phyloP scores from a whole-genome alignment of 2,329 filamentous ascomycete species.

The Pseudogymnoascus sp. region DNA sequence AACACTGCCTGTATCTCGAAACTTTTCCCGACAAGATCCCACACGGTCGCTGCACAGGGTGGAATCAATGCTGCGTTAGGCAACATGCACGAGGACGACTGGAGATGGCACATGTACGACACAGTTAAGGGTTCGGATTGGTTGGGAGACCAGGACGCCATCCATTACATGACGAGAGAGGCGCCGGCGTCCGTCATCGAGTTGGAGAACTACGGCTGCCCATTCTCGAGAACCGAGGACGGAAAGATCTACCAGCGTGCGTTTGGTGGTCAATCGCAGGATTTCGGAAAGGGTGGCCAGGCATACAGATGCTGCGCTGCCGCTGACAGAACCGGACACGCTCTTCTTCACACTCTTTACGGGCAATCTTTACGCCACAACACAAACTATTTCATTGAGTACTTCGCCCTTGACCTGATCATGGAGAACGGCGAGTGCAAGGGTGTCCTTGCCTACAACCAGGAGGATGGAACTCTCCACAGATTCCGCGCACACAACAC shows the following conservation, averaged over 20 bases:
- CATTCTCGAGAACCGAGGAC: constrained; percentile 92
- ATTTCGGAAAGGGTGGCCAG: constrained; percentile 93
- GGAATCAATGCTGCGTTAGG: constrained; percentile 83
- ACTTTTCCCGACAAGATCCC: constrained; percentile 76
- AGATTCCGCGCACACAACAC: constrained; percentile 96
- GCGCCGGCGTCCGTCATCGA: constrained; percentile 86
- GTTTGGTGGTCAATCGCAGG: constrained; percentile 93
- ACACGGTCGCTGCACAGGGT: constrained; percentile 75
- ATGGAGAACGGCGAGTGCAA: constrained; percentile 98
- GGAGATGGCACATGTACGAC: constrained; percentile 99
- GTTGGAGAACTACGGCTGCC: constrained; percentile 94
- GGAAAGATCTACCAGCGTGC: constrained; percentile 98
- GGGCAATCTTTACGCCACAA: constrained; percentile 95
- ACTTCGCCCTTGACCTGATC: constrained; percentile 91
- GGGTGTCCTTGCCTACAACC: constrained; percentile 95
- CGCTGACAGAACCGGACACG: constrained; percentile 93
- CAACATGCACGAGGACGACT: constrained; percentile 98
- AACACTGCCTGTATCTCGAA: constrained; percentile 84
- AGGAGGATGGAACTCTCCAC: constrained; percentile 96
- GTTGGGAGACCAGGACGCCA: constrained; percentile 94
- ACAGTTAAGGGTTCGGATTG: constrained; percentile 97
- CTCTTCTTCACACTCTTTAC: constrained; percentile 95
- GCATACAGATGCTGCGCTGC: constrained; percentile 96
- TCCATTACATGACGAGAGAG: constrained; percentile 97
- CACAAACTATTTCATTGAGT: constrained; percentile 99